phyloP scores from a whole-genome alignment of 2,329 filamentous ascomycete species.

The Scopulariopsis brevicaulis region DNA sequence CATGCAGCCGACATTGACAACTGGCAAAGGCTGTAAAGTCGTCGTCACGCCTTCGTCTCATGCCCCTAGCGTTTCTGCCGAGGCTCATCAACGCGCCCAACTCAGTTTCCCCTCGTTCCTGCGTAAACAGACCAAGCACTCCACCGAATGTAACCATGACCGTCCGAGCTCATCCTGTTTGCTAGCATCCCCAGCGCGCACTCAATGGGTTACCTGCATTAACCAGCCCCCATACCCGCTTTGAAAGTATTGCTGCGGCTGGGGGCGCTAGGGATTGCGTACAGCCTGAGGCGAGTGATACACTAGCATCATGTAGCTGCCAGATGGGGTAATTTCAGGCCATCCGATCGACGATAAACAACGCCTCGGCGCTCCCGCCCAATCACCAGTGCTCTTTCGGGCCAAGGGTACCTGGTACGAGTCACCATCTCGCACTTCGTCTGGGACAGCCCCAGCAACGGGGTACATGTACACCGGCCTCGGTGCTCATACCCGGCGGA shows the following conservation, averaged over 20 bases:
- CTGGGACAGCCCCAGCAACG: not conserved
- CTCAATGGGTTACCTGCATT: not conserved
- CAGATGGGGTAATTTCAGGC: not conserved
- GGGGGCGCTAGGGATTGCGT: not conserved
- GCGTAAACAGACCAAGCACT: not conserved
- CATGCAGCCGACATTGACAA: not conserved
- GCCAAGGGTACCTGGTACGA: not conserved
- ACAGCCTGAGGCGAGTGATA: not conserved
- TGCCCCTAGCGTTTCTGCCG: not conserved
- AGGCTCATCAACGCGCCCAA: not conserved
- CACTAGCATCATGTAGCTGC: not conserved
- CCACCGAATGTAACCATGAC: not conserved
- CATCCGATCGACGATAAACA: slow-evolving; percentile 1
- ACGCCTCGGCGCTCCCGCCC: slow-evolving; percentile 1
- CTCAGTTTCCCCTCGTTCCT: not conserved
- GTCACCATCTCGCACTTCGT: not conserved
- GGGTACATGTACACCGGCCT: not conserved
- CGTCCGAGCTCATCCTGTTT: not conserved
- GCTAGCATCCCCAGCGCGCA: not conserved
- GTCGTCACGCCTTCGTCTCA: not conserved
- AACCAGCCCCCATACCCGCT: not conserved
- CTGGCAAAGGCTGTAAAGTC: not conserved
- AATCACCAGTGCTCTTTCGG: not conserved
- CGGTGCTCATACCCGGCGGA: not conserved
- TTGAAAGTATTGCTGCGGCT: not conserved